phyloP scores from a whole-genome alignment of 2,329 filamentous ascomycete genomes.

The Apiospora phragmitis region DNA sequence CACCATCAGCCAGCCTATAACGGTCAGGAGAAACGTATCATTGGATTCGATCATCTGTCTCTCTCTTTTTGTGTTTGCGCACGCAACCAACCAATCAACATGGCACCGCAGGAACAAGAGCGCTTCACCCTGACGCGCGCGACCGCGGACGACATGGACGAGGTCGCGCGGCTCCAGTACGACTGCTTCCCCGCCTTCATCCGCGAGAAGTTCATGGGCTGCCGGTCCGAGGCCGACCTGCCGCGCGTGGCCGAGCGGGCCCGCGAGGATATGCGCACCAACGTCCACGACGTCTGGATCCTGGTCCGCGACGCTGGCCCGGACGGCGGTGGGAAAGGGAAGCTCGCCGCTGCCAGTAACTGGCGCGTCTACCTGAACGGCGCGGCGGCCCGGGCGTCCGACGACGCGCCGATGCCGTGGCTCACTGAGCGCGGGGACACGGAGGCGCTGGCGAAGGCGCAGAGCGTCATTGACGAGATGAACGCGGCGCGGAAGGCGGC shows the following conservation, averaged over 20 bases:
- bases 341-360: conserved; percentile 34
- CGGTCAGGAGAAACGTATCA: neutral
- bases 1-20: neutral
- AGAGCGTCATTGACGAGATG: conserved; percentile 26
- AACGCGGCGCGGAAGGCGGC: conserved; percentile 31
- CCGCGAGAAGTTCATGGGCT: conserved; percentile 20
- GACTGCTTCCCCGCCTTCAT: conserved; percentile 15
- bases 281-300: conserved; percentile 34
- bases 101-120: neutral
- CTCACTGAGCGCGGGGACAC: conserved; percentile 34
- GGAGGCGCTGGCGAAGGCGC: conserved; percentile 31
- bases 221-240: conserved; percentile 21
- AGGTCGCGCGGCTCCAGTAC: conserved; percentile 18
- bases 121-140: conserved; percentile 7
- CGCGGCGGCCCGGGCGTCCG: conserved; percentile 17
- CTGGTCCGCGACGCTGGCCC: conserved; percentile 36
- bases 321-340: conserved; percentile 19
- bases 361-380: conserved; percentile 35
- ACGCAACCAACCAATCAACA: neutral
- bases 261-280: conserved; percentile 14
- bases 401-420: conserved; percentile 23
- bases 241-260: conserved; percentile 23
- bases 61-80: too few relatives aligned
- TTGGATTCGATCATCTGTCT: neutral
- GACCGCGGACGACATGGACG: conserved; percentile 17